These are phyloP conservation scores for Xanthoconium purpureum DNA, from an alignment of 768 basidiomycete genomes.

Conservation along the genomic window DNA sequence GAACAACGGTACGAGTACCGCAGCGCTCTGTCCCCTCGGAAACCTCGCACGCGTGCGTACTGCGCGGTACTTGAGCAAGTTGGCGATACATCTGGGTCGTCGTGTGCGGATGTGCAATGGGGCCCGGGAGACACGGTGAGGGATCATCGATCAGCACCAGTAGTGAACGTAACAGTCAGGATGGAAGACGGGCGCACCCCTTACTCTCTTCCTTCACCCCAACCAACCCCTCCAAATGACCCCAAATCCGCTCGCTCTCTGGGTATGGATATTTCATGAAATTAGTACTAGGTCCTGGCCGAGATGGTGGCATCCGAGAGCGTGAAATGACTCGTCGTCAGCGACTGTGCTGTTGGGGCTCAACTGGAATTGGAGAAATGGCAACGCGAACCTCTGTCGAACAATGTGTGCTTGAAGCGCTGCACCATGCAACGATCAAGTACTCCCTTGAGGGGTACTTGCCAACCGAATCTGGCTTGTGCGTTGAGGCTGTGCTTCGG, in stretches of 20 bases:
- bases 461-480: no score
- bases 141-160: no score
- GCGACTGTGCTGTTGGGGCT: no score
- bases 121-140: no score
- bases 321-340: no score
- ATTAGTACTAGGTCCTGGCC: background rate
- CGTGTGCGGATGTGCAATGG: no score
- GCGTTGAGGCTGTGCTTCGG: background rate
- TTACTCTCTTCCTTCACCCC: conserved; percentile 22
- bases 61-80: conserved; percentile 27
- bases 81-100: conserved; percentile 20
- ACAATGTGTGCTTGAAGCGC: background rate
- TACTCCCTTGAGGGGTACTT: no score
- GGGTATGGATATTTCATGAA: conserved; percentile 23
- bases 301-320: no score
- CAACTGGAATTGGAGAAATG: no score
- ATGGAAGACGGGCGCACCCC: conserved; percentile 4
- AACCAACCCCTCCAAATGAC: conserved; percentile 10
- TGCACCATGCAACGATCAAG: conserved; percentile 2
- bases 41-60: conserved; percentile 34
- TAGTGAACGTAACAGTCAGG: no score
- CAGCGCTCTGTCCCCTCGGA: conserved; percentile 62
- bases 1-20: conserved; percentile 82
- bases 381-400: no score
- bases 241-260: conserved; percentile 2